phyloP scores from a whole-genome alignment of 73 alveolate species.

The Stentor roeselii region DNA sequence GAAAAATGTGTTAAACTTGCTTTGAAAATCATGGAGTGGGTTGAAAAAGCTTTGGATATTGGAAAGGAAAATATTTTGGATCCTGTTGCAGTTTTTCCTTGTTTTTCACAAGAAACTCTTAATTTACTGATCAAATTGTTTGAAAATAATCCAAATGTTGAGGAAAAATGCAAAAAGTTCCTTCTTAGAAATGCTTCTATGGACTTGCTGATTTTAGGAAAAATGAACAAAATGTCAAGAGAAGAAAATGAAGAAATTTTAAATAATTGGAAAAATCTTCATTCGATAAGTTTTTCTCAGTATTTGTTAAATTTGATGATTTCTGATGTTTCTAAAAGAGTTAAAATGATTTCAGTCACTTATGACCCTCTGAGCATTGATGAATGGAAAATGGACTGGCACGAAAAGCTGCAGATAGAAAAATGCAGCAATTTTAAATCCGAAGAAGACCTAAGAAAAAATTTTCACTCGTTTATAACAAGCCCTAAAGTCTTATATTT shows the following conservation, averaged over 20 bases:
- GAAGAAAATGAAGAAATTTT: neutral
- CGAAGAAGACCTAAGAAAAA: slow-evolving; percentile 6
- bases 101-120: neutral
- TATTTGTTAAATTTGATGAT: neutral
- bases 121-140: neutral
- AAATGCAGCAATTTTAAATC: neutral
- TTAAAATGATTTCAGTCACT: slow-evolving; percentile 9
- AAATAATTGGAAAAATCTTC: neutral
- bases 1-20: neutral
- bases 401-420: slow-evolving; percentile 12
- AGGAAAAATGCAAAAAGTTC: slow-evolving; percentile 1
- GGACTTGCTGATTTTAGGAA: neutral
- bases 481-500: neutral
- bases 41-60: neutral
- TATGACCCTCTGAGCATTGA: neutral
- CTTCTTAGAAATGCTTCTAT: neutral
- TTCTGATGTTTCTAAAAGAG: neutral
- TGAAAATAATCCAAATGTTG: neutral
- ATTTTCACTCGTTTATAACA: neutral
- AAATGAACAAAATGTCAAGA: neutral
- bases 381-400: neutral
- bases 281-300: neutral
- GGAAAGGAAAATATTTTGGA: neutral
- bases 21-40: neutral
- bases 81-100: neutral